A percentile compares a stretch with the other conserved stretches of the same genome.
Evolutionary conservation across 768 basidiomycete genomes (phyloP).

Genomic region (Leccinum barrowsii): DNA sequence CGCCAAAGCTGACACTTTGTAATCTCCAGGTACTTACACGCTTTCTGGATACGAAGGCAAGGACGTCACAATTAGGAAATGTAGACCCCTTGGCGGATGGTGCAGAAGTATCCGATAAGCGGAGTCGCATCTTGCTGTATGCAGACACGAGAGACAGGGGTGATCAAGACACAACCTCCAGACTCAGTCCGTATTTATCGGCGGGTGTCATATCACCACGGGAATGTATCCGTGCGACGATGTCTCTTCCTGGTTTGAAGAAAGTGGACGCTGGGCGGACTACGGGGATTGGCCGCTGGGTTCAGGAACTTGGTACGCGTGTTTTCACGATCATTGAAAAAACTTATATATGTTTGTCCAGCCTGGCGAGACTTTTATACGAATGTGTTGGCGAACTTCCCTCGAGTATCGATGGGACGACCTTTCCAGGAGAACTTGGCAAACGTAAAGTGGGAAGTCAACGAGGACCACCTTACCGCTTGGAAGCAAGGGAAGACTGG

Average conservation of each 20-base stretch:
- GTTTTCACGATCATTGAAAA: not conserved
- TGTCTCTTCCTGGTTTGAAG: conserved; percentile 46
- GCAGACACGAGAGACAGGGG: conserved; percentile 63
- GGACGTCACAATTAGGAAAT: conserved; percentile 59
- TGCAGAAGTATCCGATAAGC: conserved; percentile 45
- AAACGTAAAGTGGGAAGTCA: conserved; percentile 67
- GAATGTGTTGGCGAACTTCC: conserved; percentile 70
- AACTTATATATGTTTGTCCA: conserved; percentile 1
- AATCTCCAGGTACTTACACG: conserved; percentile 59
- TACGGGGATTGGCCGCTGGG: conserved; percentile 75
- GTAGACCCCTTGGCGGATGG: conserved; percentile 54
- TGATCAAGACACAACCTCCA: conserved; percentile 77
- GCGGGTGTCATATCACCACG: conserved; percentile 79
- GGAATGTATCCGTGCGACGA: conserved; percentile 61
- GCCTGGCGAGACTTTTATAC: conserved; percentile 93
- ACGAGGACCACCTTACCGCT: conserved; percentile 47
- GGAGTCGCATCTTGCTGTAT: conserved; percentile 44
- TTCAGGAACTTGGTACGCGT: conserved; percentile 63
- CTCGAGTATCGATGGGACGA: conserved; percentile 85
- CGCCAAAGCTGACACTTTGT: not conserved
- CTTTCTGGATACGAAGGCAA: conserved; percentile 68
- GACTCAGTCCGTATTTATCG: conserved; percentile 82
- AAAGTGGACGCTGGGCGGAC: conserved; percentile 56
- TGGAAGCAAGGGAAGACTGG: conserved; percentile 85
- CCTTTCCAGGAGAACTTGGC: conserved; percentile 83